A percentile compares a stretch with the other conserved stretches of the same genome.
phyloP scores from a whole-genome alignment of 2,329 filamentous ascomycete genomes.

The Scedosporium minutisporum region DNA sequence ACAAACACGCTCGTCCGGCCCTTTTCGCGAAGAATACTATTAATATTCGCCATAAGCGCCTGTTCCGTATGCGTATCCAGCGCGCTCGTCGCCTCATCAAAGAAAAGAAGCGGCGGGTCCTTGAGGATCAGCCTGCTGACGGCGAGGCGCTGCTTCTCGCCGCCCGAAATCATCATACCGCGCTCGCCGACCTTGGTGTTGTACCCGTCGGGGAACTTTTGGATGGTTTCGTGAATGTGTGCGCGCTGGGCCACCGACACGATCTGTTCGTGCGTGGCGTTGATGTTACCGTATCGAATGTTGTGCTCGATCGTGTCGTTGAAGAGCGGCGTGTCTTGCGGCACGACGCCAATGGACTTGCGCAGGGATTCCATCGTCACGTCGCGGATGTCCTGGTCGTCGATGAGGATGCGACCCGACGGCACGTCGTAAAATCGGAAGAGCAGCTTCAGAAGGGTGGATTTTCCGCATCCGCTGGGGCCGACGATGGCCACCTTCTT shows the following conservation, averaged over 20 bases:
- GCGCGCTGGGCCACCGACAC: constrained; percentile 70
- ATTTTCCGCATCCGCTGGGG: constrained; percentile 92
- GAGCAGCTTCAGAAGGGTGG: constrained; percentile 78
- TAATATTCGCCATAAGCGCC: constrained; percentile 83
- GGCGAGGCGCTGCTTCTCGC: constrained; percentile 86
- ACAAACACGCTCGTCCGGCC: constrained; percentile 87
- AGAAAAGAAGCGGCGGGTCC: constrained; percentile 83
- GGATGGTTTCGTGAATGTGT: constrained; percentile 74
- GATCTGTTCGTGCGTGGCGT: constrained; percentile 64
- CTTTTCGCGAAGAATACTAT: constrained; percentile 83
- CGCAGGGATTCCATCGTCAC: constrained; percentile 76
- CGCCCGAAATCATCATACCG: constrained; percentile 92
- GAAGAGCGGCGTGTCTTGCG: constrained; percentile 93
- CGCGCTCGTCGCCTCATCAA: constrained; percentile 89
- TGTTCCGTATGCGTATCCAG: constrained; percentile 92
- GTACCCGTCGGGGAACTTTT: constrained; percentile 77
- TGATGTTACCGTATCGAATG: constrained; percentile 81
- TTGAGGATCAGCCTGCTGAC: constrained; percentile 78
- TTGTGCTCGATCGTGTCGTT: constrained; percentile 96
- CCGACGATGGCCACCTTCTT: constrained; percentile 95
- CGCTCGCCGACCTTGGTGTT: constrained; percentile 85
- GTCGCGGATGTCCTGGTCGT: constrained; percentile 82
- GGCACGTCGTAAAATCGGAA: constrained; percentile 95
- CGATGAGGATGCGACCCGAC: constrained; percentile 74
- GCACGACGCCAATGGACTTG: constrained; percentile 83